Conservation (phyloP, 352 stramenopile species). For the Globisporangium heterothallicum region DNA sequence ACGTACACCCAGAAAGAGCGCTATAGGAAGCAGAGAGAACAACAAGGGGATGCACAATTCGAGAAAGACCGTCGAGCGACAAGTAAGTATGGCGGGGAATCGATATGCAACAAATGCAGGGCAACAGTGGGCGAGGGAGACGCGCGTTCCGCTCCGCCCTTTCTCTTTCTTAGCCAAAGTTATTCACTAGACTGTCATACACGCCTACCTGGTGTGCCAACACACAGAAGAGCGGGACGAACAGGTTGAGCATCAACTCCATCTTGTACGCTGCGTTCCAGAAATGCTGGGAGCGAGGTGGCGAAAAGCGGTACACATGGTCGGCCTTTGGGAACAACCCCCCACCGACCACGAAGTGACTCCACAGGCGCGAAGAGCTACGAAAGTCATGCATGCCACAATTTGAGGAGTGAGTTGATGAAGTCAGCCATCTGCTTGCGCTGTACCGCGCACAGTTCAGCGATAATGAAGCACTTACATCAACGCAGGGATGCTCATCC, state of each 20-base stretch:
- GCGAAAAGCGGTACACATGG: conserved; percentile 74
- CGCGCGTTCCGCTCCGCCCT: too few relatives aligned
- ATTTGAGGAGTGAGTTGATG: not conserved
- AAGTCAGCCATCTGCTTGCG: too few relatives aligned
- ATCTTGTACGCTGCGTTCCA: conserved; percentile 79
- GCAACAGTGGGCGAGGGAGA: conserved; percentile 13
- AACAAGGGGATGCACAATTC: conserved; percentile 8
- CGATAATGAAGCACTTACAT: conserved; percentile 32
- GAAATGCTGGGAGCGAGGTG: conserved; percentile 65
- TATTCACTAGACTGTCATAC: conserved; percentile 5
- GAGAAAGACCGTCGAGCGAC: conserved; percentile 2
- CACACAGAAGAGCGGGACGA: conserved; percentile 72
- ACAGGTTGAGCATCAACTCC: conserved; percentile 72
- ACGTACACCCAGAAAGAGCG: conserved; percentile 79
- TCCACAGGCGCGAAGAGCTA: conserved; percentile 73
- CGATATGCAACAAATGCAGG: not conserved
- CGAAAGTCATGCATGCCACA: conserved; percentile 2
- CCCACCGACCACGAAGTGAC: conserved; percentile 61
- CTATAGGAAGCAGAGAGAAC: conserved; percentile 19
- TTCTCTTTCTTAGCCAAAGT: conserved; percentile 1
- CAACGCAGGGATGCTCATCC: conserved; percentile 74
- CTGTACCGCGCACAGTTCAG: not conserved
- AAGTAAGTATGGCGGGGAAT: not conserved
- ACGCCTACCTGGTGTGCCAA: conserved; percentile 66
- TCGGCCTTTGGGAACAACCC: conserved; percentile 70